Percentiles rank a stretch among this genome's conserved stretches.
Evolutionary conservation across 2,329 filamentous ascomycete genomes (phyloP).

Genomic region (Elsinoe batatas): DNA sequence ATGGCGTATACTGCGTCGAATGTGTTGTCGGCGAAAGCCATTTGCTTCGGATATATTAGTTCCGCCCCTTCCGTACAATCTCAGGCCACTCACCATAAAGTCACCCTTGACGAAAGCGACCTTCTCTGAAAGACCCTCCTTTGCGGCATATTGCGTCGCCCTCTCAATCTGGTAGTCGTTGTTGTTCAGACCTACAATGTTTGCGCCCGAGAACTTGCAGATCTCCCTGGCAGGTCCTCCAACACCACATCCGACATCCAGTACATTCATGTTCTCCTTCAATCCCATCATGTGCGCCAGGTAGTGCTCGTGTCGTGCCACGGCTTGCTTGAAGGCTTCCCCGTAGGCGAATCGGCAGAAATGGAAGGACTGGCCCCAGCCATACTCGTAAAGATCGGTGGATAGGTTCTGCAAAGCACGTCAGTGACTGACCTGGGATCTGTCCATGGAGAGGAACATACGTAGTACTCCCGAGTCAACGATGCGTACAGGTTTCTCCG

Average conservation of each 20-base stretch:
- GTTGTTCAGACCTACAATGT: slow-evolving; percentile 92
- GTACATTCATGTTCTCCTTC: slow-evolving; percentile 74
- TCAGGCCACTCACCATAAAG: slow-evolving; percentile 59
- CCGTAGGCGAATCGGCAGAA: slow-evolving; percentile 87
- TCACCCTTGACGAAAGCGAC: slow-evolving; percentile 86
- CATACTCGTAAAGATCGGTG: slow-evolving; percentile 92
- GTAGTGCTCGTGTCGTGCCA: slow-evolving; percentile 96
- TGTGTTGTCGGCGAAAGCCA: slow-evolving; percentile 82
- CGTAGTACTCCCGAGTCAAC: slow-evolving; percentile 70
- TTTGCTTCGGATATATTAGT: slow-evolving; percentile 51
- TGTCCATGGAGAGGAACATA: background rate
- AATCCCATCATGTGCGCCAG: slow-evolving; percentile 83
- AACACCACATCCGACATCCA: slow-evolving; percentile 95
- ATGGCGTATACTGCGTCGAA: slow-evolving; percentile 97
- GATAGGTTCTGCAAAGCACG: slow-evolving; percentile 85
- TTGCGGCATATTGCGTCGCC: slow-evolving; percentile 72
- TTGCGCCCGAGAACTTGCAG: slow-evolving; percentile 83
- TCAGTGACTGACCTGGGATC: background rate
- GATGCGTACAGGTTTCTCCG: slow-evolving; percentile 77
- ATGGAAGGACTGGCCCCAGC: slow-evolving; percentile 94
- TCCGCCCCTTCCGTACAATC: slow-evolving; percentile 10
- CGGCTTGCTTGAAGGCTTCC: slow-evolving; percentile 82
- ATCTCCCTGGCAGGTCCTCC: slow-evolving; percentile 93
- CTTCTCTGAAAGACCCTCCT: slow-evolving; percentile 71
- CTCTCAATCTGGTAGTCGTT: slow-evolving; percentile 98